These are phyloP conservation scores for Aureobasidium melanogenum DNA, from an alignment of 2,329 filamentous ascomycete species.

Conservation along the genomic window DNA sequence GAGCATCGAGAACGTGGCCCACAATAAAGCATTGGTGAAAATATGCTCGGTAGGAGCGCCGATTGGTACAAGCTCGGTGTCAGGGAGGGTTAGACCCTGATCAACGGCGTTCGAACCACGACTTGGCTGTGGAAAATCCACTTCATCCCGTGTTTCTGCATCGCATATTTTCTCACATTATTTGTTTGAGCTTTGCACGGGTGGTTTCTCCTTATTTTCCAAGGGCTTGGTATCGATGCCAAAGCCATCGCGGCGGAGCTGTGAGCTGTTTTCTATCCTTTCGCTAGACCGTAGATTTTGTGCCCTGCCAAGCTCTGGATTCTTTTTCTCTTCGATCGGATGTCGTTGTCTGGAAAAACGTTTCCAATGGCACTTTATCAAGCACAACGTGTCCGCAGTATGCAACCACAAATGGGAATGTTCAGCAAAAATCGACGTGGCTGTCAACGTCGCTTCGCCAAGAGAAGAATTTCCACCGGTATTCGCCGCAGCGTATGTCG, in stretches of 20 bases:
- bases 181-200: not conserved
- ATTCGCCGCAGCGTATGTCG: not conserved
- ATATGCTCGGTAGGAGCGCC: not conserved
- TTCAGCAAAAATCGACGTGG: not conserved
- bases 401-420: not conserved
- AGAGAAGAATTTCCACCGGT: not conserved
- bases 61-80: not conserved
- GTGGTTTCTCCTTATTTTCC: not conserved
- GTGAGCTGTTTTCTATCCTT: not conserved
- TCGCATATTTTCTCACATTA: not conserved
- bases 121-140: not conserved
- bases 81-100: not conserved
- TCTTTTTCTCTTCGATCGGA: not conserved
- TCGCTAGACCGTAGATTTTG: too few species aligned
- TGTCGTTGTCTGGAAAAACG: not conserved
- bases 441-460: not conserved
- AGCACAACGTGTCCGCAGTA: not conserved
- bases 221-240: not conserved
- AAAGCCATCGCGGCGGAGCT: not conserved
- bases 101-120: not conserved
- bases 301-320: not conserved
- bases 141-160: not conserved
- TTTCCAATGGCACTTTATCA: not conserved
- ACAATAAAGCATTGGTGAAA: not conserved
- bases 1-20: slow-evolving; percentile 1